Base-by-base conservation (phyloP, 2,329 filamentous ascomycete genomes). In the Ceratocystis variospora region DNA sequence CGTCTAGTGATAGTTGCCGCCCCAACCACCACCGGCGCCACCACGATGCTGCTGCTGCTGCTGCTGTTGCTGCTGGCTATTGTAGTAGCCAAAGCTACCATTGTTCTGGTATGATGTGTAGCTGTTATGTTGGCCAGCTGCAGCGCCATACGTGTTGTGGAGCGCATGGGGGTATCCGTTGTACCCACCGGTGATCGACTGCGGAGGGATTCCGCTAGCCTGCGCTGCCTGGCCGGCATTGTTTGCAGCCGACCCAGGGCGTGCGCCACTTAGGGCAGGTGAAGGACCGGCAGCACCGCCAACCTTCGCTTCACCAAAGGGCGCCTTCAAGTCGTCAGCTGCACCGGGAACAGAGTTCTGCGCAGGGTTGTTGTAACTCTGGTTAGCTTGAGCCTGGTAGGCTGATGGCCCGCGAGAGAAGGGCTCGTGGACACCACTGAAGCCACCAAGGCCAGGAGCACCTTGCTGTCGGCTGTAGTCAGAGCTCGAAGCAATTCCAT, bases 201-300 rank as follows among this genome's bases (percentile, higher is more conserved):
- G 81, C 33, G 82, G 81, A 2, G 82, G 83, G 10, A 84, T 79
- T 33, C 82, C 81, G 50, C 77, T 37, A 37, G 37, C 74, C 73
- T 82, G 80, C 25, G 71, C 74, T 55, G 79, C 77, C 3, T 81
- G 76, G 1, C 76, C 77, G 65, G 77, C 79, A 50, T 66, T 66
- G 73, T 83, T 83, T 5, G 81, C 77, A 12, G 82, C 82, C 41
- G 83, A 85, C 59, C 82, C 82, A 5, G 83, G 83, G 17, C 83
- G 81, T 28, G 80, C 80, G 57, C 79, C 79, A 33, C 77, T 78
- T 15, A 85, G 76, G 2, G 82, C 81, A 55, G 83, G 82, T 68
- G 81, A 84, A 10, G 82, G 81, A 1, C 82, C 82, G 48, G 79
- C 76, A 22, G 53, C 53, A 8, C 76, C 76, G 5, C 63, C 67